Conservation (phyloP, 371 early-diverging fungal genomes). For the Sporodiniella umbellata region DNA sequence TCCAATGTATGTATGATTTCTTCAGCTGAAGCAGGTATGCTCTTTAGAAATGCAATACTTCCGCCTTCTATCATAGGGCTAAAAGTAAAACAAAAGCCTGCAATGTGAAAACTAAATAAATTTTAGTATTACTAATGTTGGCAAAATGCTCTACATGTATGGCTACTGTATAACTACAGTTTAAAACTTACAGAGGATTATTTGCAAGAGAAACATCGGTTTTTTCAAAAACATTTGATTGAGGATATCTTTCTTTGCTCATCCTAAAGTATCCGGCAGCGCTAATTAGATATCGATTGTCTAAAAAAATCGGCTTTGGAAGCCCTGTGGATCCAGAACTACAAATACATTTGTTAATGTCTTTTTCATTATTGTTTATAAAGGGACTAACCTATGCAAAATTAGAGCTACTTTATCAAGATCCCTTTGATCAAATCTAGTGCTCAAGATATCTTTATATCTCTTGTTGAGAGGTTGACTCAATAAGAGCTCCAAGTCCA, state of each 20-base stretch:
- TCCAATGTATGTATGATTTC: constrained; percentile 3
- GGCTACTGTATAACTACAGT: no score
- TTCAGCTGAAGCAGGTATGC: constrained; percentile 4
- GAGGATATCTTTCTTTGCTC: not conserved
- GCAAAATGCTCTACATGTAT: no score
- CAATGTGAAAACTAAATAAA: constrained; percentile 5
- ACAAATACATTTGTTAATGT: not conserved
- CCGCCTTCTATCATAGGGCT: not conserved
- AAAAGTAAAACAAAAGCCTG: constrained; percentile 1
- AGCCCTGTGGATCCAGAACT: constrained; percentile 21
- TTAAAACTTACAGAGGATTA: constrained; percentile 16
- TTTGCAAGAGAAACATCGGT: constrained; percentile 6
- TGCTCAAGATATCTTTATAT: not conserved
- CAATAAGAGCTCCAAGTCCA: constrained; percentile 10
- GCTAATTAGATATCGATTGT: constrained; percentile 14
- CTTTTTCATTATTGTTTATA: not conserved
- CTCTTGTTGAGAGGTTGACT: constrained; percentile 3
- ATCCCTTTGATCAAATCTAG: not conserved
- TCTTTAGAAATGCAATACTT: constrained; percentile 7
- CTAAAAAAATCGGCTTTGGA: constrained; percentile 24
- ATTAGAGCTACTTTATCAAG: constrained; percentile 13
- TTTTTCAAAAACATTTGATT: not conserved
- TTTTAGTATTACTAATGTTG: not conserved
- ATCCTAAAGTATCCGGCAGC: not conserved
- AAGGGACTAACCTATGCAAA: constrained; percentile 9